These are phyloP conservation scores for Handroanthus guayacan DNA, from an alignment of 257 asterid genomes.

Conservation along the genomic window DNA sequence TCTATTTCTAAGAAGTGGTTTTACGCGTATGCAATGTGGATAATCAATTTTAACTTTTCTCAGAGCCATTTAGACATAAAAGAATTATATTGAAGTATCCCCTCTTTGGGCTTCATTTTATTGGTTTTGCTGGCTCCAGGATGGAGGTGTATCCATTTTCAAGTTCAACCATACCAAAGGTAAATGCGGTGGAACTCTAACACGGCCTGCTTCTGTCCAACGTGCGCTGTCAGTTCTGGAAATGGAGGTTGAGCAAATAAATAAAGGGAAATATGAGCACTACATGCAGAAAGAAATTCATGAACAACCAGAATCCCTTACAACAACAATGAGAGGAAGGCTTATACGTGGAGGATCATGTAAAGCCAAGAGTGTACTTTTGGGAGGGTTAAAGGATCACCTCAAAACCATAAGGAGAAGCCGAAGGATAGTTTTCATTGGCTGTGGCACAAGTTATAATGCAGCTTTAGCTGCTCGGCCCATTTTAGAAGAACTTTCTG, in stretches of 20 bases:
- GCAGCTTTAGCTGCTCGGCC: conserved; percentile 98
- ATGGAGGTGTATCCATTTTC: conserved; percentile 88
- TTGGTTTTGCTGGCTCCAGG: conserved; percentile 54
- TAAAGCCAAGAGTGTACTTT: conserved; percentile 86
- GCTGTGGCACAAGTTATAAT: conserved; percentile 97
- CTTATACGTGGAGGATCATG: conserved; percentile 92
- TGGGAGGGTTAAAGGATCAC: conserved; percentile 97
- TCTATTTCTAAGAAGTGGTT: not conserved
- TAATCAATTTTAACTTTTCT: not conserved
- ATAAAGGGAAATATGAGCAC: conserved; percentile 93
- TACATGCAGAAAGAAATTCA: conserved; percentile 99
- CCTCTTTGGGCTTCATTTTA: conserved; percentile 24
- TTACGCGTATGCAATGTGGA: not conserved
- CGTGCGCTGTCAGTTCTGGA: conserved; percentile 93
- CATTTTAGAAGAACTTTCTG: conserved; percentile 95
- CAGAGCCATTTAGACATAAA: conserved; percentile 19
- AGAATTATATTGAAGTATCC: conserved; percentile 6
- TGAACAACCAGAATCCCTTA: conserved; percentile 95
- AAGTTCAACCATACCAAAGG: conserved; percentile 73
- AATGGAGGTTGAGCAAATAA: conserved; percentile 98
- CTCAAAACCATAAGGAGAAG: conserved; percentile 93
- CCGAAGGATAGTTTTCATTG: conserved; percentile 91
- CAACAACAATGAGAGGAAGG: conserved; percentile 97
- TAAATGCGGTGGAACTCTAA: conserved; percentile 55
- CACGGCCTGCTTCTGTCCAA: conserved; percentile 85